phyloP scores from a whole-genome alignment of 352 stramenopile genomes.

The Globisporangium cylindrosporum region DNA sequence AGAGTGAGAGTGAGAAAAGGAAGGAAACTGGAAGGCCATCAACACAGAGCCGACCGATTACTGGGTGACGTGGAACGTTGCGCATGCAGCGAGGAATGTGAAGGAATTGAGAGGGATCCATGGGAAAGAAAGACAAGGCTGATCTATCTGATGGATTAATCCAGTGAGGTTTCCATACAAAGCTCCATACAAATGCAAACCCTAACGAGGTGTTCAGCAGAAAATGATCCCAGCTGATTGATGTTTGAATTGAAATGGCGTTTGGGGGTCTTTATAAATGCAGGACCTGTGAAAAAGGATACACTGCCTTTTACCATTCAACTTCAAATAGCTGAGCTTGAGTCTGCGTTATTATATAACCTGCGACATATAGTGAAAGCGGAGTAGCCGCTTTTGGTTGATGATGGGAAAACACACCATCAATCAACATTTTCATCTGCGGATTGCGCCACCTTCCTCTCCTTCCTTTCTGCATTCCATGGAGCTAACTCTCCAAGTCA shows the following conservation, averaged over 20 bases:
- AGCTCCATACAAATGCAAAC: not conserved
- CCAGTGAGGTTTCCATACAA: not conserved
- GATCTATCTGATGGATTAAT: not conserved
- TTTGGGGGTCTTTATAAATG: not conserved
- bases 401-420: not conserved
- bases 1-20: not conserved
- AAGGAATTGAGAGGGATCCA: not conserved
- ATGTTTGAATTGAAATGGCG: not conserved
- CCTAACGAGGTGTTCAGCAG: not conserved
- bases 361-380: not conserved
- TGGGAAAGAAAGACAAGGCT: not conserved
- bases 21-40: not conserved
- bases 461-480: not conserved
- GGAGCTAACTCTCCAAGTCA: not conserved
- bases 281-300: not conserved
- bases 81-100: not conserved
- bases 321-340: not conserved
- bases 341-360: not conserved
- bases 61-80: not conserved
- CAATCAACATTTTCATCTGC: not conserved
- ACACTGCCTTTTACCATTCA: not conserved
- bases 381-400: not conserved
- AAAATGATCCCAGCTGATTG: not conserved
- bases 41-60: not conserved
- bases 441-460: not conserved